A percentile compares a stretch with the other conserved stretches of the same genome.
Conservation (phyloP, 169 alveolate species). For the Cryptosporidium xiaoi region DNA sequence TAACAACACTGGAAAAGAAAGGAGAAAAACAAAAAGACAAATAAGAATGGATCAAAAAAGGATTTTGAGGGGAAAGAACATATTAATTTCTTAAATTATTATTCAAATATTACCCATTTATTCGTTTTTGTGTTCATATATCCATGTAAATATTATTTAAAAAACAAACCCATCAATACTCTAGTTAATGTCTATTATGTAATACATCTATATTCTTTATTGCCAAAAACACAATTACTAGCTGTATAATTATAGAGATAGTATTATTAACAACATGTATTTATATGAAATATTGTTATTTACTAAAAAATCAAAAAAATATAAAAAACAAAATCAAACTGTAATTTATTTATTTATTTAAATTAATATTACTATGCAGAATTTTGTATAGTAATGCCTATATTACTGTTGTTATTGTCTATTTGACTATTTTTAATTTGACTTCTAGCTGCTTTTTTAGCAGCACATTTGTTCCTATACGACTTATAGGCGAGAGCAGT, state of each 20-base stretch:
- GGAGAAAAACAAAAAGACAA: conserved; percentile 56
- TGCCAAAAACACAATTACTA: too few relatives aligned
- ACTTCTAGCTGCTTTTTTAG: conserved; percentile 44
- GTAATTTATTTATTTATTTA: background rate
- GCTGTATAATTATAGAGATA: too few relatives aligned
- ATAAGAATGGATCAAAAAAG: conserved; percentile 56
- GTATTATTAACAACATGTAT: background rate
- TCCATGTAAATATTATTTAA: too few relatives aligned
- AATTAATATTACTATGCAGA: conserved; percentile 28
- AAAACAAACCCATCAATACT: too few relatives aligned
- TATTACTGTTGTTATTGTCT: conserved; percentile 9
- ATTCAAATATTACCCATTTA: background rate
- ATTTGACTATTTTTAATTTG: background rate
- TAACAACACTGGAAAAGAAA: background rate
- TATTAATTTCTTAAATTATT: background rate
- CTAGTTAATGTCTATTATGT: too few relatives aligned
- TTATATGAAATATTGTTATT: background rate
- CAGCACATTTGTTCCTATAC: conserved; percentile 53
- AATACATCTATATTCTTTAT: too few relatives aligned
- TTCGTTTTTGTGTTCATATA: background rate
- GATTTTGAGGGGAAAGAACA: conserved; percentile 26
- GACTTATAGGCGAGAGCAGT: conserved; percentile 46
- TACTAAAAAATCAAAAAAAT: background rate
- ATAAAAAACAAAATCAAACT: background rate
- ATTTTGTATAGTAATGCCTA: conserved; percentile 36